These are phyloP conservation scores for Mycena latifolia DNA, from an alignment of 768 basidiomycete species.

Conservation along the genomic window DNA sequence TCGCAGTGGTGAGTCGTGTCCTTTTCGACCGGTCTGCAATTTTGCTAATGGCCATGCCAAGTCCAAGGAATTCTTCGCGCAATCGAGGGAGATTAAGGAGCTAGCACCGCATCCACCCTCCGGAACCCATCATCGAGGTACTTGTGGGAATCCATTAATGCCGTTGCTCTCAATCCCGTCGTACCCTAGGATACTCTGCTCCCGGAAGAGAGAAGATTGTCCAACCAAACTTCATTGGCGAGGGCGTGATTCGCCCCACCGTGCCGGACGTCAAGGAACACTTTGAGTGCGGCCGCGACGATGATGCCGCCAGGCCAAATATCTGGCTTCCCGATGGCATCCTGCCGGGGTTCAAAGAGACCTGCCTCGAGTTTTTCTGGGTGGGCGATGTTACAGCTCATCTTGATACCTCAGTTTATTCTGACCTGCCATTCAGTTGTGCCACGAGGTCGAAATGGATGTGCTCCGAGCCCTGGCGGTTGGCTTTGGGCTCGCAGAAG, in stretches of 20 bases:
- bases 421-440: slow-evolving; percentile 43
- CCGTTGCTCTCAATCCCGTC: too few species aligned
- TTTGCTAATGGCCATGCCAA: slow-evolving; percentile 20
- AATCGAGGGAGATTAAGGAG: slow-evolving; percentile 44
- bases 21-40: not conserved
- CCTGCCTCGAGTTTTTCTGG: slow-evolving; percentile 65
- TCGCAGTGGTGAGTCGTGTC: slow-evolving; percentile 42
- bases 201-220: slow-evolving; percentile 49
- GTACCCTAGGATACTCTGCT: slow-evolving; percentile 44
- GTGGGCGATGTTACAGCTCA: slow-evolving; percentile 31
- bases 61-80: slow-evolving; percentile 48
- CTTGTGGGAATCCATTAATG: too few species aligned
- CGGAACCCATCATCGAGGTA: slow-evolving; percentile 49
- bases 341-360: slow-evolving; percentile 66
- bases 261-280: too few species aligned
- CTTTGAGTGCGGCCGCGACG: slow-evolving; percentile 46
- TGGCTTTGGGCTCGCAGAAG: slow-evolving; percentile 56
- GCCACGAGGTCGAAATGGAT: slow-evolving; percentile 55
- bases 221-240: too few species aligned
- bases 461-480: slow-evolving; percentile 64
- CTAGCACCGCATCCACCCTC: slow-evolving; percentile 49
- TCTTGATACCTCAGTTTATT: too few species aligned
- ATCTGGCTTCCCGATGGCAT: slow-evolving; percentile 68
- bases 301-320: slow-evolving; percentile 60
- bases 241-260: too few species aligned